Percentiles rank a stretch among this genome's conserved stretches.
Conservation (phyloP, 1,284 basidiomycete species). For the Trametes polyzona region DNA sequence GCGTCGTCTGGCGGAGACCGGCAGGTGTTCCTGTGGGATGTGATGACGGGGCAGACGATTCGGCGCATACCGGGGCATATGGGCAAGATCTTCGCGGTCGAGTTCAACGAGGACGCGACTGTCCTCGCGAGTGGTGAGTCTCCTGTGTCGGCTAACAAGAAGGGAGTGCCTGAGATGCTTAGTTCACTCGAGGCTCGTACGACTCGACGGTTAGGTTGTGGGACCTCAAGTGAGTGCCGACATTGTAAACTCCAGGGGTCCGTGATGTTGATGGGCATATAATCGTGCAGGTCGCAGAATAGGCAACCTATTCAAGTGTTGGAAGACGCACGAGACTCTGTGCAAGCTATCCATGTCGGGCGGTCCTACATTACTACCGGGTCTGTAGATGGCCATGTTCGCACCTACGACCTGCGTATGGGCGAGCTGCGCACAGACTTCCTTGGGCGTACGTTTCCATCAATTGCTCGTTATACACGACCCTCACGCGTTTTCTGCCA, state of each 20-base stretch:
- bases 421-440: slow-evolving; percentile 89
- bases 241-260: no score
- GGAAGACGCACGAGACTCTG: slow-evolving; percentile 88
- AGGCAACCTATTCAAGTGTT: slow-evolving; percentile 89
- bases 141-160: no score
- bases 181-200: slow-evolving; percentile 66
- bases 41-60: slow-evolving; percentile 82
- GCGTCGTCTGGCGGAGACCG: slow-evolving; percentile 94
- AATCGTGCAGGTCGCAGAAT: slow-evolving; percentile 78
- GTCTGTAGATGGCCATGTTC: slow-evolving; percentile 89
- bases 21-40: slow-evolving; percentile 95
- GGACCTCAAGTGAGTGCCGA: slow-evolving; percentile 73
- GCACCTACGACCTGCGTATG: slow-evolving; percentile 93
- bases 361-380: slow-evolving; percentile 75
- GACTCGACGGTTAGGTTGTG: slow-evolving; percentile 89
- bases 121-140: slow-evolving; percentile 83
- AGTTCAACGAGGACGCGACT: slow-evolving; percentile 86
- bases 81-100: slow-evolving; percentile 88
- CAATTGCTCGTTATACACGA: not conserved
- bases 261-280: no score
- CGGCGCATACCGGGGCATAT: slow-evolving; percentile 87
- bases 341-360: slow-evolving; percentile 78
- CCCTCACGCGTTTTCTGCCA: not conserved
- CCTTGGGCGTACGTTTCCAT: slow-evolving; percentile 69
- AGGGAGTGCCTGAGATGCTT: slow-evolving; percentile 19